Conservation (phyloP, 31 red algal species). For the Bonnemaisonia californica region DNA sequence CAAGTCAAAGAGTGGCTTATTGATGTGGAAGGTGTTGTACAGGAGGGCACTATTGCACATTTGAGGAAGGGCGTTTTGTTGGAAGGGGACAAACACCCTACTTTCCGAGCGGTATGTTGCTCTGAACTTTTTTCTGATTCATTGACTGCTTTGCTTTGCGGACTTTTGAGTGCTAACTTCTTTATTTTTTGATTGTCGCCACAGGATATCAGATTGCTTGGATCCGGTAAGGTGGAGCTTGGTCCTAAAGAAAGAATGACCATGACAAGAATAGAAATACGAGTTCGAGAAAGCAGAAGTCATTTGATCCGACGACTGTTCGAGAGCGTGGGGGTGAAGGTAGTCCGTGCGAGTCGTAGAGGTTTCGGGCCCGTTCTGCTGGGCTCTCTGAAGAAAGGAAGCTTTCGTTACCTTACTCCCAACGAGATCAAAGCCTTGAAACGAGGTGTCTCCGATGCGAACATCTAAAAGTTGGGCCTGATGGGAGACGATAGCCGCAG, state of each 20-base stretch:
- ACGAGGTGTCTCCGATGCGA: conserved; percentile 65
- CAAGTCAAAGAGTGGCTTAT: conserved; percentile 60
- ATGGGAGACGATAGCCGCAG: conserved; percentile 88
- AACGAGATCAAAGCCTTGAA: conserved; percentile 76
- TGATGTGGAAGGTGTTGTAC: conserved; percentile 28
- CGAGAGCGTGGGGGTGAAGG: conserved; percentile 30
- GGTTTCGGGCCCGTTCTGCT: conserved; percentile 58
- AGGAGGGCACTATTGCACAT: not conserved
- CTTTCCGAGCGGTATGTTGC: conserved; percentile 31
- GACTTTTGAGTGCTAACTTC: too few species aligned
- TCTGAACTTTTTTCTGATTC: not conserved
- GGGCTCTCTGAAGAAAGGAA: conserved; percentile 42
- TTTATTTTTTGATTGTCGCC: too few species aligned
- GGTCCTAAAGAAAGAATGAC: not conserved
- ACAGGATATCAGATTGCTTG: conserved; percentile 29
- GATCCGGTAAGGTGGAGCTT: conserved; percentile 16
- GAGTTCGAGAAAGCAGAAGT: conserved; percentile 52
- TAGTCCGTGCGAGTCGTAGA: conserved; percentile 38
- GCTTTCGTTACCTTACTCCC: conserved; percentile 47
- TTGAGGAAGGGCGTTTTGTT: conserved; percentile 35
- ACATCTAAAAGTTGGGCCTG: too few species aligned
- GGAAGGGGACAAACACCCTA: conserved; percentile 13
- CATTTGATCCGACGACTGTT: conserved; percentile 53
- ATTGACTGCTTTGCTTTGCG: not conserved
- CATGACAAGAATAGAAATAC: conserved; percentile 44